Evolutionary conservation across 345 rosid species (phyloP).

Genomic region (Turritis glabra): DNA sequence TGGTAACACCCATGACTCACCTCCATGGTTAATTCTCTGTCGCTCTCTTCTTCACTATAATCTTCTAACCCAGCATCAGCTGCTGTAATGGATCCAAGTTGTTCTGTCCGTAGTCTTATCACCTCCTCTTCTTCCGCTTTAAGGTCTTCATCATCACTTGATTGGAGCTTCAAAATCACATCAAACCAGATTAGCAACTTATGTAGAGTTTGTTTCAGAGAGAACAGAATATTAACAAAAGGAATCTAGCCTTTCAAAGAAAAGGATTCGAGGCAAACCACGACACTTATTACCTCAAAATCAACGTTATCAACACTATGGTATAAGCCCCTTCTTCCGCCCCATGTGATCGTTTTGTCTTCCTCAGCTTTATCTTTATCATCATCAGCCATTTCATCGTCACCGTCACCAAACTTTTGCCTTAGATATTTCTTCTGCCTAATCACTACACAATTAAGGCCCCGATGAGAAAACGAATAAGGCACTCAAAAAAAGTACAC

Average conservation of each 20-base stretch:
- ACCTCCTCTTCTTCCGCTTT: conserved; percentile 73
- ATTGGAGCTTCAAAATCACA: conserved; percentile 50
- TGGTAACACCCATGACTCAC: conserved; percentile 41
- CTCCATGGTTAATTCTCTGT: conserved; percentile 70
- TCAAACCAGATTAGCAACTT: conserved; percentile 11
- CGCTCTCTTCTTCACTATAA: conserved; percentile 50
- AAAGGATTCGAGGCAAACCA: not conserved
- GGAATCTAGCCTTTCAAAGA: not conserved
- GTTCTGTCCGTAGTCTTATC: conserved; percentile 50
- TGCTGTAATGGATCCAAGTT: conserved; percentile 46
- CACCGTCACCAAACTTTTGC: conserved; percentile 67
- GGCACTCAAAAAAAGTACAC: not conserved
- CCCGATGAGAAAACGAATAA: not conserved
- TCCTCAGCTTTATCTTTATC: conserved; percentile 58
- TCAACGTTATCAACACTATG: conserved; percentile 60
- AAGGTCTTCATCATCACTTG: conserved; percentile 81
- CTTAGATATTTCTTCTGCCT: conserved; percentile 61
- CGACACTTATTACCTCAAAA: conserved; percentile 50
- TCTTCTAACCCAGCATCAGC: conserved; percentile 83
- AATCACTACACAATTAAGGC: conserved; percentile 47
- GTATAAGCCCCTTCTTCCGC: conserved; percentile 45
- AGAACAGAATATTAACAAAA: not conserved
- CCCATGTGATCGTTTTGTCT: conserved; percentile 51
- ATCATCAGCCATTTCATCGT: conserved; percentile 68
- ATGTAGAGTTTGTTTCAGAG: not conserved